Conservation (phyloP, 345 rosid genomes). For the Boechera retrofracta region DNA sequence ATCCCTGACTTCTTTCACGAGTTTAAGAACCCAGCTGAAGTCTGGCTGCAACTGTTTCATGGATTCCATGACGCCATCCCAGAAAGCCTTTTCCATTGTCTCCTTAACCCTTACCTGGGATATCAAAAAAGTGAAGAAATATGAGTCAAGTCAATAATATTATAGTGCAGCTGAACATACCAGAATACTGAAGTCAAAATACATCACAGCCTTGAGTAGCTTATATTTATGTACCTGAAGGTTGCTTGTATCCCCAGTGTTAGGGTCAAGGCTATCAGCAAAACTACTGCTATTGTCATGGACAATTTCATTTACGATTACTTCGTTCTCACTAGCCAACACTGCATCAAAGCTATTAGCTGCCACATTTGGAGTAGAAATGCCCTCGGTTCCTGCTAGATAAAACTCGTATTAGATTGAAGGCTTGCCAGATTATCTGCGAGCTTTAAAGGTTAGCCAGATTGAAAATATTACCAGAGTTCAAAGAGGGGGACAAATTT, state of each 20-base stretch:
- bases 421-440: conserved; percentile 14
- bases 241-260: conserved; percentile 50
- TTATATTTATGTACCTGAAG: conserved; percentile 61
- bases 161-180: background rate
- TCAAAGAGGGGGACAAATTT: conserved; percentile 38
- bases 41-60: conserved; percentile 64
- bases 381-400: conserved; percentile 31
- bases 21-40: conserved; percentile 70
- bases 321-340: conserved; percentile 71
- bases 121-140: background rate
- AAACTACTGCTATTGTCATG: conserved; percentile 61
- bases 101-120: conserved; percentile 70
- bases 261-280: conserved; percentile 51
- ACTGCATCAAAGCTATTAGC: conserved; percentile 42
- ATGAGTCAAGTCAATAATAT: background rate
- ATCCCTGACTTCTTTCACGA: conserved; percentile 89
- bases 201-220: background rate
- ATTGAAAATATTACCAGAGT: conserved; percentile 34
- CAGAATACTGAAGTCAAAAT: conserved; percentile 1
- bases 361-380: conserved; percentile 32
- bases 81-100: conserved; percentile 86
- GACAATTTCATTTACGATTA: conserved; percentile 77
- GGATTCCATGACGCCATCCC: conserved; percentile 85
- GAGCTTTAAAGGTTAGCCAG: conserved; percentile 25
- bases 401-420: conserved; percentile 24